Evolutionary conservation across 331 rosid genomes (phyloP), one percentile per base, ranked within the genome.

Genomic region (Prunus yedoensis): DNA sequence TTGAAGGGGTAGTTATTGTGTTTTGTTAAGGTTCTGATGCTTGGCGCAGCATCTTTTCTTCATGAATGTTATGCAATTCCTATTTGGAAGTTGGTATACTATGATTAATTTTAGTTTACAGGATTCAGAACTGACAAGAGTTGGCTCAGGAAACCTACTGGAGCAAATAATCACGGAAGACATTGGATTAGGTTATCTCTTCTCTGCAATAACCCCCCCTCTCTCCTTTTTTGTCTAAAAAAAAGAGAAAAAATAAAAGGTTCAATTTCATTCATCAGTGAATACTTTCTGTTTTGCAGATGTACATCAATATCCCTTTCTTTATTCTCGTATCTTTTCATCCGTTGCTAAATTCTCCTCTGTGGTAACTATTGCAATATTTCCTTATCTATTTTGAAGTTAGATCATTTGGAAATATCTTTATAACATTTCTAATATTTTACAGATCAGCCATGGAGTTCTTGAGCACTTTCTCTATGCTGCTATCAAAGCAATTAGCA

Each of bases 291-390:
- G 27, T 75, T 49, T 62, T 64, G 51, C 91, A 94, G 99, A 86
- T 79, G 91, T 91, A 79, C 87, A 81, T 79, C 91, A 87, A 71
- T 83, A 74, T 79, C 97, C 99, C 60, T 89, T 94, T 80, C 91
- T 94, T 61, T 87, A 85, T 92, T 92, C 99, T 70, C 99, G 99
- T 50, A 77, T 92, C 58, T 94, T n/a, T 50, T 78, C 91, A 21
- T 77, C 97, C 51, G 89, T 87, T 78, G 89, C 97, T 71, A 94
- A 89, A 83, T 89, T 94, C 84, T 87, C 96, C 85, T 81, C 99
- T 47, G 68, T 90, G 99, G 99, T 94, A 89, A 85, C 71, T 50
- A 30, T 41, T 25, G 13, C 16, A 52, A 11, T 16, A 21, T 41
- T 60, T 77, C 27, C 70, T 82, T 18, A 27, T 56, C 45, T 73